phyloP scores from a whole-genome alignment of 2,329 filamentous ascomycete genomes.

The Rugonectria rugulosa region DNA sequence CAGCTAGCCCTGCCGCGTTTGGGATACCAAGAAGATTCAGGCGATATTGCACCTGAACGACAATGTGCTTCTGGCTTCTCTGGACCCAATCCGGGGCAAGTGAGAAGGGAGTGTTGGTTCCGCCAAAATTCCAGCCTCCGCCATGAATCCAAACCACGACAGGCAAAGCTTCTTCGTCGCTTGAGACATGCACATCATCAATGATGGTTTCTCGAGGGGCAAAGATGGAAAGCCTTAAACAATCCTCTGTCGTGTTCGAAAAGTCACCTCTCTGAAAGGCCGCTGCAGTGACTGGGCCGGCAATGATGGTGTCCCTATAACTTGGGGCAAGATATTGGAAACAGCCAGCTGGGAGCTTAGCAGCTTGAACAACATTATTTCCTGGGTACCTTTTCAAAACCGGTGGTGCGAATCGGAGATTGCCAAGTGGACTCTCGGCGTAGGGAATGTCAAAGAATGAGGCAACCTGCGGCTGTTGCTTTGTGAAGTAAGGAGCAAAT shows the following conservation, averaged over 20 bases:
- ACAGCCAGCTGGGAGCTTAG: conserved; percentile 21
- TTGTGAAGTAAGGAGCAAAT: conserved; percentile 18
- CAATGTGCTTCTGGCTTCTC: conserved; percentile 27
- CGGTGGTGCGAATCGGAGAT: conserved; percentile 23
- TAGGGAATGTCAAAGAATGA: conserved; percentile 29
- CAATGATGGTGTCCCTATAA: conserved; percentile 17
- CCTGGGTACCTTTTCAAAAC: background rate
- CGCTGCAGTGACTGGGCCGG: conserved; percentile 10
- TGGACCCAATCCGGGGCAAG: conserved; percentile 27
- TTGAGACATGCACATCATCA: background rate
- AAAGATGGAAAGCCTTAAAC: conserved; percentile 26
- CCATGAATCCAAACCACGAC: conserved; percentile 29
- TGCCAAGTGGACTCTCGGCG: conserved; percentile 20
- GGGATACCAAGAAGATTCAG: conserved; percentile 27
- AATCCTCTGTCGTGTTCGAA: conserved; percentile 30
- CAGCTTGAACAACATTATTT: background rate
- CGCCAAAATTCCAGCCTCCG: conserved; percentile 17
- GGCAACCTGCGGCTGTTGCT: conserved; percentile 12
- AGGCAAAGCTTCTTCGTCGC: background rate
- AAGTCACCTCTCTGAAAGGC: conserved; percentile 26
- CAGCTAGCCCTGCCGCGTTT: conserved; percentile 12
- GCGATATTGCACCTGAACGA: conserved; percentile 29
- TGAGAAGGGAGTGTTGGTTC: conserved; percentile 23
- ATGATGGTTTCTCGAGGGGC: conserved; percentile 2
- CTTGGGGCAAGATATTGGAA: conserved; percentile 20